Base-by-base conservation (phyloP, 2,329 filamentous ascomycete species). In the Phialophora verrucosa region DNA sequence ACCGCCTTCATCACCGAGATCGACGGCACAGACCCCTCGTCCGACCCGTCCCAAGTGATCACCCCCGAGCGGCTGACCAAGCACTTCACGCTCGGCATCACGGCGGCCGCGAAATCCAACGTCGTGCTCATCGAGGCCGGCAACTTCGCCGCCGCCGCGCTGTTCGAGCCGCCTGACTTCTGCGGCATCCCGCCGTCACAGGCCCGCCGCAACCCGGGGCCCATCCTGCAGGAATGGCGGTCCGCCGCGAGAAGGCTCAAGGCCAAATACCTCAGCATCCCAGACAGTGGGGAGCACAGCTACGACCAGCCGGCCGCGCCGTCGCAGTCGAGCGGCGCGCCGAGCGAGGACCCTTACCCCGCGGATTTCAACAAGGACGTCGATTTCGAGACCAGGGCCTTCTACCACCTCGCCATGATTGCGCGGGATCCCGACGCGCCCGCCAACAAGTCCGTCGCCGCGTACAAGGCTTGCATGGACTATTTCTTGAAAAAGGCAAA, bases 1-100 rank as follows among this genome's bases (percentile, higher is more conserved):
- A 73, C 71, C 7, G 71, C 70, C 64, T 73, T 72, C 66, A 70
- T 73, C 50, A 69, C 71, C 27, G 71, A 73, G 54, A 73, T 73
- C 47, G 71, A 73, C 61, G 27, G 47, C 8, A 68, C 61, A 17
- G 54, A 59, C 10, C 47, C 67, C n/a, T 50, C 63, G 4, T 38
- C 64, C 10, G 59, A 59, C 25, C 59, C 55, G 7, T 65, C 64
- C 27, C 63, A 69, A 10, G 63, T 71, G 27, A 68, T 73, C 8
- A 71, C 65, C 17, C 59, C 71, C 3, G 65, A 66, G 3, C 70
- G 71, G 2, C 61, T 73, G 31, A 67, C 56, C 27, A 64, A 71
- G 51, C 71, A 73, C 58, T 73, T 73, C 64, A 69, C 69, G 4
- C 64, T 73, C 25, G 71, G 71, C 25, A 68, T 73, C 58, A 70